Base-by-base conservation (phyloP, 1,139 yeast species). In the Sugiyamaella novakii region DNA sequence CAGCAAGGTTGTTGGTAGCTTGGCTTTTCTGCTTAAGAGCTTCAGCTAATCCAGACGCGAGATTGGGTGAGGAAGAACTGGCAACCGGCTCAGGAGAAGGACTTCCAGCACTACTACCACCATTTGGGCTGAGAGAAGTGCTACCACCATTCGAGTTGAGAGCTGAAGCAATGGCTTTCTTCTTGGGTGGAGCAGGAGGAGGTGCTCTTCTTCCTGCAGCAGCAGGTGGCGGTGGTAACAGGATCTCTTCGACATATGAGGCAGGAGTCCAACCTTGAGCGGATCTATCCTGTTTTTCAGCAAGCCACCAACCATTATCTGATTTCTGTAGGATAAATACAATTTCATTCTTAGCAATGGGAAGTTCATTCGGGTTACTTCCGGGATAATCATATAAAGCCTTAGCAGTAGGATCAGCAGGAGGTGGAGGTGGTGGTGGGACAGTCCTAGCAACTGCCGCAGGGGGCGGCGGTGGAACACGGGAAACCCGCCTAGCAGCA, bases 231-330 rank as follows among this genome's bases (percentile, higher is more conserved):
- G 61, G 54, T 3, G 54, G 55, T 3, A 45, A 47, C 27, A 59
- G 59, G 65, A 79, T 79, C 60, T 84, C 86, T 48, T 80, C 83
- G 61, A 92, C 80, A 65, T 91, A 94, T 17, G 94, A 87, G 27
- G 94, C 84, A 10, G 99, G 99, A 8, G 95, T 92, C 98, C 98
- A 94, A 2, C 98, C 99, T 67, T 91, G 95, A 50, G 74, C 79
- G 1, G 83, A 65, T 41, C 86, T 92, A 60, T 86, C 91, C 54
- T 84, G 68, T 17, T 81, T 75, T 65, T 85, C 87, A 4, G 89
- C 97, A 54, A 92, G 74, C 57, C 95, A 91, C 98, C 98, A 91
- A 61, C 80, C 78, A 61, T 87, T 87, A 29, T 80, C 78, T 55
- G 83, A 87, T 55, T 83, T 78, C 60, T 77, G 81, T 5, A 84